Evolutionary conservation across 2,329 filamentous ascomycete species (phyloP).

Genomic region (Periglandula ipomoeae): DNA sequence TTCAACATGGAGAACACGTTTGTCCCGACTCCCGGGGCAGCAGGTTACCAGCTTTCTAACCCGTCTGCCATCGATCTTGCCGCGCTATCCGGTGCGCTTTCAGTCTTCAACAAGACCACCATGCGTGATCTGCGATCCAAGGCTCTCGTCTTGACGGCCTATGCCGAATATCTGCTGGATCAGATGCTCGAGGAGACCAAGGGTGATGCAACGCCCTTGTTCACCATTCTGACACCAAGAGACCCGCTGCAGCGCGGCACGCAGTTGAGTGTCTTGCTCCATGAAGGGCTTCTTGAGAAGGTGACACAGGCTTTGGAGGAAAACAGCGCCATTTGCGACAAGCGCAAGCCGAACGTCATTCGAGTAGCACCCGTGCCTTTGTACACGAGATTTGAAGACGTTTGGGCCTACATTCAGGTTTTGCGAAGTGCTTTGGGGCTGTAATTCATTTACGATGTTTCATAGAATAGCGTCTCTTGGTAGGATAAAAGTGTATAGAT

Average conservation of each 20-base stretch:
- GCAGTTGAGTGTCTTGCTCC: slow-evolving; percentile 66
- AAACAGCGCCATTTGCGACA: slow-evolving; percentile 67
- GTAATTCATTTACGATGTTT: slow-evolving; percentile 4
- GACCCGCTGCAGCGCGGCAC: slow-evolving; percentile 62
- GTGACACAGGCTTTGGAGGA: slow-evolving; percentile 56
- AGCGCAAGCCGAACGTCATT: slow-evolving; percentile 78
- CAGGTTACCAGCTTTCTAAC: slow-evolving; percentile 79
- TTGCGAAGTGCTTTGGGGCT: slow-evolving; percentile 24
- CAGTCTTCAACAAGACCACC: slow-evolving; percentile 62
- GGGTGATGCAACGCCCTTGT: slow-evolving; percentile 28
- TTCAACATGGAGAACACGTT: slow-evolving; percentile 83
- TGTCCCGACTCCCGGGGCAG: slow-evolving; percentile 66
- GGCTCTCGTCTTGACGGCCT: slow-evolving; percentile 64
- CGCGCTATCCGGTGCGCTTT: slow-evolving; percentile 62
- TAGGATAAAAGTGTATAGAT: neutral
- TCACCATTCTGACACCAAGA: slow-evolving; percentile 59
- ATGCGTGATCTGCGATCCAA: slow-evolving; percentile 63
- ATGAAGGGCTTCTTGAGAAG: slow-evolving; percentile 58
- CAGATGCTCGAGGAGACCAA: slow-evolving; percentile 27
- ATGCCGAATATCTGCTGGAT: slow-evolving; percentile 60
- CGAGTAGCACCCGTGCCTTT: slow-evolving; percentile 74
- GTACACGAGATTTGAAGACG: slow-evolving; percentile 73
- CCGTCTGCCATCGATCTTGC: slow-evolving; percentile 70
- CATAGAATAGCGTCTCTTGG: neutral
- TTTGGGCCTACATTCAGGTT: slow-evolving; percentile 41